A percentile compares a stretch with the other conserved stretches of the same genome.
phyloP scores from a whole-genome alignment of 2,329 filamentous ascomycete species.

The Arthrobotrys pseudoclavata region DNA sequence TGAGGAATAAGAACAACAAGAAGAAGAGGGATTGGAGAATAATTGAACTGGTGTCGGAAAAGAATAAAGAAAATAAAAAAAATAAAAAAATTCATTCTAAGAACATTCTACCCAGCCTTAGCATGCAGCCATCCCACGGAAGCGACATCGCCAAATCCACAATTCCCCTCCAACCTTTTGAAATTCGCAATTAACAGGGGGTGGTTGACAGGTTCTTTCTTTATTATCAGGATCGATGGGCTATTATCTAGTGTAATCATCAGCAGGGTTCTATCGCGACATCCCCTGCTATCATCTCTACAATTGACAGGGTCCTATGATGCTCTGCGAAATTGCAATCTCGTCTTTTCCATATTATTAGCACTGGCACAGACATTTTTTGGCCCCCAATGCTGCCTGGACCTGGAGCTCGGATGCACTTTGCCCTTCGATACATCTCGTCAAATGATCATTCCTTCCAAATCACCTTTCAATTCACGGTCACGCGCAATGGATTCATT shows the following conservation, averaged over 20 bases:
- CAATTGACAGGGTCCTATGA: slow-evolving; percentile 51
- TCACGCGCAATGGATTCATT: neutral
- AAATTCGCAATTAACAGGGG: slow-evolving; percentile 3
- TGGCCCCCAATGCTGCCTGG: neutral
- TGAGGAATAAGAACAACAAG: slow-evolving; percentile 7
- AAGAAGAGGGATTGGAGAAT: slow-evolving; percentile 1
- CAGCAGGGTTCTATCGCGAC: slow-evolving; percentile 22
- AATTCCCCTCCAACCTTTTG: slow-evolving; percentile 2
- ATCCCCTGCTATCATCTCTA: slow-evolving; percentile 33
- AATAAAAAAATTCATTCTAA: slow-evolving; percentile 19
- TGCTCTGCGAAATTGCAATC: slow-evolving; percentile 47
- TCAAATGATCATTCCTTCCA: slow-evolving; percentile 18
- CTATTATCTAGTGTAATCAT: slow-evolving; percentile 13
- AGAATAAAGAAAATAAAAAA: slow-evolving; percentile 6
- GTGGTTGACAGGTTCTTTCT: slow-evolving; percentile 12
- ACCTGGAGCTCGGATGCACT: slow-evolving; percentile 18
- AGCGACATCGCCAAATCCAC: slow-evolving; percentile 28
- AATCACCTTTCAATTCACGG: slow-evolving; percentile 1
- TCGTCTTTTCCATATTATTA: slow-evolving; percentile 20
- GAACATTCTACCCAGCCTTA: slow-evolving; percentile 4
- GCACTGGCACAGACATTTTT: slow-evolving; percentile 26
- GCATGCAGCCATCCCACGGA: slow-evolving; percentile 27
- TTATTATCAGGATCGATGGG: slow-evolving; percentile 21
- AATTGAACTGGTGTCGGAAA: neutral
- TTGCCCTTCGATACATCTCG: slow-evolving; percentile 6